Evolutionary conservation across 768 basidiomycete genomes (phyloP), one percentile per base, ranked within the genome.

Genomic region (Boletus patriciae): DNA sequence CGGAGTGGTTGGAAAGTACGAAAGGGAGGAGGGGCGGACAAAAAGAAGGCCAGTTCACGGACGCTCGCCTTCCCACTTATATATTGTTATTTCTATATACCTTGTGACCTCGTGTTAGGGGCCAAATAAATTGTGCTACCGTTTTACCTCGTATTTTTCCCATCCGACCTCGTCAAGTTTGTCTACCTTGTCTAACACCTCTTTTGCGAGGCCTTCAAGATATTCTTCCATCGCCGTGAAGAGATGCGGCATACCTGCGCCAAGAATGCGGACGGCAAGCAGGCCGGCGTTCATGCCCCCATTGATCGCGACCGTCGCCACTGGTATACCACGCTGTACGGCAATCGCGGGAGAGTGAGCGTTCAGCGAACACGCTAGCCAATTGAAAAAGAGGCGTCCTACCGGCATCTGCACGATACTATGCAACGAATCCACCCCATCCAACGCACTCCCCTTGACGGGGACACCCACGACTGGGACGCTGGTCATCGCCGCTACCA

Each of bases 341-440:
- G 50, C 6, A 47, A 47, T 43, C 47, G n/a, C 21, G 46, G 29
- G 45, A 51, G 31, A 11, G 41, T 45, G 25, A 61, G 45, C 2
- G 13, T n/a, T 16, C 3, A 31, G n/a, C 38, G 38, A 23, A 31
- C 31, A 50, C 12, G 18, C 13, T 12, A 13, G 33, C 38, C 52
- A 29, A 54, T 3, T 10, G 46, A 21, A 42, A 49, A 47, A n/a
- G 31, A 54, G 33, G 42, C 8, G 15, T 80, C 91, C 64, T 68
- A 94, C 93, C 19, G 97, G 97, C 97, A 99, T 99, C 75, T 98
- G 97, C 10, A 99, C 94, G 62, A 99, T 98, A 69, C 91, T 94
- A 67, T 97, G 86, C 64, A 99, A 73, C n/a, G 93, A 94, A 73
- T 98, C 97, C 1, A 99, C 93, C 0, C 97, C 97, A 70, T 97